Evolutionary conservation across 1,284 basidiomycete species (phyloP).

Genomic region (Ustilago sp.): DNA sequence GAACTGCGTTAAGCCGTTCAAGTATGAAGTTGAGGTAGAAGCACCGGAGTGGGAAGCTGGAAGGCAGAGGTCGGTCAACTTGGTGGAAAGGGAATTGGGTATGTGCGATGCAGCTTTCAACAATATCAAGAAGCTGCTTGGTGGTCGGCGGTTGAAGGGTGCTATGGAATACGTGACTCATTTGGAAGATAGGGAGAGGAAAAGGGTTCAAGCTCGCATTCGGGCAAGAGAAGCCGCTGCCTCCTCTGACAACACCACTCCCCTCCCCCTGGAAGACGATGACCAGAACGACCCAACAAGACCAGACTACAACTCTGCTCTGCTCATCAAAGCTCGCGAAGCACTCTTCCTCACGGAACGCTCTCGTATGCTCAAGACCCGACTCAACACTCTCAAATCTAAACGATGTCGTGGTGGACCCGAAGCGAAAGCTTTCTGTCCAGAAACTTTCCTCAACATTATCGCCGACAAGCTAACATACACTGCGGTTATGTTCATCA

Average conservation of each 20-base stretch:
- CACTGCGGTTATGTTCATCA: slow-evolving; percentile 98
- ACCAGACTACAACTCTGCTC: slow-evolving; percentile 81
- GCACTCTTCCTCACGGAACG: slow-evolving; percentile 88
- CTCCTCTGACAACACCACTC: not conserved
- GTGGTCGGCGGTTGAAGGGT: slow-evolving; percentile 81
- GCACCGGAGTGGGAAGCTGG: slow-evolving; percentile 90
- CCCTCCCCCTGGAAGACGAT: slow-evolving; percentile 28
- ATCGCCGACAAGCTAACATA: slow-evolving; percentile 97
- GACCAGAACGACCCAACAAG: slow-evolving; percentile 72
- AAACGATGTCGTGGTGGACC: slow-evolving; percentile 88
- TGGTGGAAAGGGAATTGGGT: slow-evolving; percentile 84
- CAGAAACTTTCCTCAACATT: slow-evolving; percentile 94
- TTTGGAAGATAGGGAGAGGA: slow-evolving; percentile 83
- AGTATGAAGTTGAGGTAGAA: slow-evolving; percentile 87
- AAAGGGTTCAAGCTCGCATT: slow-evolving; percentile 72
- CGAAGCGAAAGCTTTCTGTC: slow-evolving; percentile 87
- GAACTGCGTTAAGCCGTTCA: slow-evolving; percentile 99
- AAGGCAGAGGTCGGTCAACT: slow-evolving; percentile 78
- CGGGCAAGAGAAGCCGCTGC: slow-evolving; percentile 40
- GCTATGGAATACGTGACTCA: slow-evolving; percentile 85
- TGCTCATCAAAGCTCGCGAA: slow-evolving; percentile 78
- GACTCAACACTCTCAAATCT: slow-evolving; percentile 84
- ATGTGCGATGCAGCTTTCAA: slow-evolving; percentile 89
- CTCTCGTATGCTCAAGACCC: slow-evolving; percentile 83
- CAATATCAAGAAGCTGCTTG: slow-evolving; percentile 86